phyloP scores from a whole-genome alignment of 2,329 filamentous ascomycete species.

The Xylaria sp. region DNA sequence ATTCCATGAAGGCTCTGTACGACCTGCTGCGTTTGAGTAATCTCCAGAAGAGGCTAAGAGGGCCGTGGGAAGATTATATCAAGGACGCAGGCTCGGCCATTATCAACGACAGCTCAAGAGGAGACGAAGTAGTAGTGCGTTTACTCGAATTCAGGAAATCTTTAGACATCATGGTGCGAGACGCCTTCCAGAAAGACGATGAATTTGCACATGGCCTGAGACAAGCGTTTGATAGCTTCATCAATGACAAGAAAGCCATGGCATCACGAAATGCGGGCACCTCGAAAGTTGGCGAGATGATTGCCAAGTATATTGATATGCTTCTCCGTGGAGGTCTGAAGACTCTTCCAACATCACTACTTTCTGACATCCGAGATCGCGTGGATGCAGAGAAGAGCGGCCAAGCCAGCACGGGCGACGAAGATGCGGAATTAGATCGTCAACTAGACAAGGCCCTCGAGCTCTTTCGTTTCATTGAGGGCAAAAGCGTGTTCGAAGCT shows the following conservation, averaged over 20 bases:
- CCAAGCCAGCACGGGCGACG: slow-evolving; percentile 74
- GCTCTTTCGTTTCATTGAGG: slow-evolving; percentile 94
- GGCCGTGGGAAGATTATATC: slow-evolving; percentile 81
- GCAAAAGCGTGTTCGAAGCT: slow-evolving; percentile 96
- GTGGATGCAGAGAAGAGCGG: slow-evolving; percentile 64
- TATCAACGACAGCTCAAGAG: slow-evolving; percentile 77
- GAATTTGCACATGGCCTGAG: slow-evolving; percentile 78
- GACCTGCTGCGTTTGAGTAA: slow-evolving; percentile 73
- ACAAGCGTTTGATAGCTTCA: slow-evolving; percentile 86
- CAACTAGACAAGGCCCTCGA: slow-evolving; percentile 93
- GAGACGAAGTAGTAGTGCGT: slow-evolving; percentile 84
- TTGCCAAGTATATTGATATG: slow-evolving; percentile 94
- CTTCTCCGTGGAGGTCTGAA: slow-evolving; percentile 87
- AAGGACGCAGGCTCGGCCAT: slow-evolving; percentile 75
- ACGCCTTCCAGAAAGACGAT: slow-evolving; percentile 79
- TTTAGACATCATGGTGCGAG: slow-evolving; percentile 76
- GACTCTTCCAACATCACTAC: slow-evolving; percentile 72
- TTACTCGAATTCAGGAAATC: slow-evolving; percentile 81
- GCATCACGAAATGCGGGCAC: slow-evolving; percentile 80
- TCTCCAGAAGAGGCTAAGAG: slow-evolving; percentile 71
- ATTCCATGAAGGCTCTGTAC: slow-evolving; percentile 78
- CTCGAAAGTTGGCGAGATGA: slow-evolving; percentile 97
- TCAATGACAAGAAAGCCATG: slow-evolving; percentile 83
- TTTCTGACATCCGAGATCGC: slow-evolving; percentile 65
- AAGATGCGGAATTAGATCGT: slow-evolving; percentile 88